A percentile compares a stretch with the other conserved stretches of the same genome.
phyloP scores from a whole-genome alignment of 805 yeast genomes.

The Candida railenensis region DNA sequence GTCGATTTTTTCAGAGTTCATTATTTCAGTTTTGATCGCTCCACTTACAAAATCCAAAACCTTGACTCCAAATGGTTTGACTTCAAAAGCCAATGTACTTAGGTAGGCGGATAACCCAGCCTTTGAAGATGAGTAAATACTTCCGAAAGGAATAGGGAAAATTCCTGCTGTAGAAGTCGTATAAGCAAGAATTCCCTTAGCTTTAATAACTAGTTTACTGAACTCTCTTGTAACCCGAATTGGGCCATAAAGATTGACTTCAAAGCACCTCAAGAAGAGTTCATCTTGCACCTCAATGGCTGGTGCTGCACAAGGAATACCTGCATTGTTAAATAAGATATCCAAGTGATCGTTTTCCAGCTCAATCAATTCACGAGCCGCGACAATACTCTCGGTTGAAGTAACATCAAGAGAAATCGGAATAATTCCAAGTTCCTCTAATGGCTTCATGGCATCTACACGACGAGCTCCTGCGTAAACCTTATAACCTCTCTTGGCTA shows the following conservation, averaged over 20 bases:
- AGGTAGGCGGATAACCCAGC: constrained; percentile 18
- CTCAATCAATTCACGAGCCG: constrained; percentile 20
- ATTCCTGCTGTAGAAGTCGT: constrained; percentile 34
- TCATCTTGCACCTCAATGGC: constrained; percentile 29
- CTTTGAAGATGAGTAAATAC: constrained; percentile 36
- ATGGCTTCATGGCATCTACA: constrained; percentile 24
- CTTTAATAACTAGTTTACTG: constrained; percentile 24
- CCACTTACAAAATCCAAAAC: constrained; percentile 19
- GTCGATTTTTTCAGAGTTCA: neutral
- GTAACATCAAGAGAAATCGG: constrained; percentile 37
- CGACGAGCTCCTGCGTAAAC: constrained; percentile 37
- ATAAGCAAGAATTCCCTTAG: constrained; percentile 36
- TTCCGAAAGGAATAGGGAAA: constrained; percentile 31
- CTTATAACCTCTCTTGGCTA: constrained; percentile 41
- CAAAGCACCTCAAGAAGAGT: constrained; percentile 16
- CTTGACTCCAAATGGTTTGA: constrained; percentile 18
- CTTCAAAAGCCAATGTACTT: constrained; percentile 14
- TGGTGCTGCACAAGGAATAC: constrained; percentile 23
- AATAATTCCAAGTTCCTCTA: constrained; percentile 25
- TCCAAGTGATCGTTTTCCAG: constrained; percentile 24
- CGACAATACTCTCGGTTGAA: constrained; percentile 21
- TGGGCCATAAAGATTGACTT: constrained; percentile 41
- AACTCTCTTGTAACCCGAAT: constrained; percentile 33
- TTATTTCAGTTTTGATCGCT: constrained; percentile 13
- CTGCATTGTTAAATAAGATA: constrained; percentile 43